Percentiles rank a stretch among this genome's conserved stretches.
phyloP scores from a whole-genome alignment of 768 basidiomycete genomes.

The Tulasnella sp. region DNA sequence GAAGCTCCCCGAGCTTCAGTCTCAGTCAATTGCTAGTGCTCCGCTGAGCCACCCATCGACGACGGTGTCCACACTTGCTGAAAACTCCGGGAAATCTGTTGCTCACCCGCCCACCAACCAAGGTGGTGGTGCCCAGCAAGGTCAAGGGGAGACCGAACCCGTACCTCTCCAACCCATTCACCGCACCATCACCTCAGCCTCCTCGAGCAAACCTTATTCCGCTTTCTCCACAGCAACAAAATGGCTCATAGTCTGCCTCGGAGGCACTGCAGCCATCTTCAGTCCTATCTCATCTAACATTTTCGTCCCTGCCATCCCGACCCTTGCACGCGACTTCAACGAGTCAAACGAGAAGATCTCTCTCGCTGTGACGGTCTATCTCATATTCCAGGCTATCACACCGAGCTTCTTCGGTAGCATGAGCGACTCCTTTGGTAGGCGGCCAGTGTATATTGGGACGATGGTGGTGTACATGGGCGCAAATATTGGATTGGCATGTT shows the following conservation, averaged over 20 bases:
- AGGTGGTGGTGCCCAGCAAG: too few relatives aligned
- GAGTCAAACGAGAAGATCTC: slow-evolving; percentile 24
- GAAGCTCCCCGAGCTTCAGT: too few relatives aligned
- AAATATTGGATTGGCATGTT: background rate
- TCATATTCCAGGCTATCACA: slow-evolving; percentile 19
- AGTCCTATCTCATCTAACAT: slow-evolving; percentile 27
- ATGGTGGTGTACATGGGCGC: background rate
- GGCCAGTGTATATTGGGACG: slow-evolving; percentile 18
- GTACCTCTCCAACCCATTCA: too few relatives aligned
- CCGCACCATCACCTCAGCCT: too few relatives aligned
- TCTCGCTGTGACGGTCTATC: slow-evolving; percentile 28
- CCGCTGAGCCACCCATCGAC: too few relatives aligned
- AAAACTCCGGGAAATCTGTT: too few relatives aligned
- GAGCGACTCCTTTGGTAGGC: slow-evolving; percentile 12
- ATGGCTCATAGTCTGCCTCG: background rate
- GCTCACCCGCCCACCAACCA: too few relatives aligned
- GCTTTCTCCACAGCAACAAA: background rate
- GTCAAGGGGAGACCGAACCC: too few relatives aligned
- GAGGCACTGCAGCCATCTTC: background rate
- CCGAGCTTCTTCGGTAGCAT: slow-evolving; percentile 27
- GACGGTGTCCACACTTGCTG: too few relatives aligned
- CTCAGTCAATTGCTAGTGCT: too few relatives aligned
- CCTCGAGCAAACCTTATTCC: background rate
- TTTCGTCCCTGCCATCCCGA: slow-evolving; percentile 28
- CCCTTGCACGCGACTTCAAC: slow-evolving; percentile 24